A percentile compares a stretch with the other conserved stretches of the same genome.
phyloP scores from a whole-genome alignment of 805 yeast species.

The Lipomyces chichibuensis region DNA sequence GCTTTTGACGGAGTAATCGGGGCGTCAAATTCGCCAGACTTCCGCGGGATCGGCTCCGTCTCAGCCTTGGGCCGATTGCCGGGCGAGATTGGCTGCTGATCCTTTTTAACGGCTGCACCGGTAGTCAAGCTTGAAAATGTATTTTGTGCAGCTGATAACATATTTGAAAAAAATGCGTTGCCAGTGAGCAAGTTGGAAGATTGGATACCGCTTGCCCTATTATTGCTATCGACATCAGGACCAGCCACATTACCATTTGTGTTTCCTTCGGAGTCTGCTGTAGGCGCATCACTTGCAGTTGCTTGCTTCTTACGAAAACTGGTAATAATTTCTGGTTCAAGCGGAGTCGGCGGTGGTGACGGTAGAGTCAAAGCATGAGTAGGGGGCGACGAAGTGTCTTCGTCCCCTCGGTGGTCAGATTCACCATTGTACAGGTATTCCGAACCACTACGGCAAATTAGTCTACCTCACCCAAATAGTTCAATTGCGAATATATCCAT shows the following conservation, averaged over 20 bases:
- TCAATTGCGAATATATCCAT: not conserved
- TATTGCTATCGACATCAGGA: not conserved
- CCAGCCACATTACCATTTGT: not conserved
- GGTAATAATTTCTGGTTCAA: not conserved
- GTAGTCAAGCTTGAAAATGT: slow-evolving; percentile 38
- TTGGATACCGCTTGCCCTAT: not conserved
- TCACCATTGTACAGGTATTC: not conserved
- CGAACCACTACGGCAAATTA: not conserved
- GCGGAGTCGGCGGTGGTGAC: not conserved
- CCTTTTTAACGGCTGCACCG: slow-evolving; percentile 7
- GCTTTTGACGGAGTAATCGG: slow-evolving; percentile 33
- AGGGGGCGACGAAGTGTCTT: not conserved
- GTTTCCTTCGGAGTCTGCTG: not conserved
- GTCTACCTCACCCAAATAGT: not conserved
- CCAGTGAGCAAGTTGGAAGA: slow-evolving; percentile 8
- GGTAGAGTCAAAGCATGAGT: not conserved
- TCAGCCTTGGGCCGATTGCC: slow-evolving; percentile 21
- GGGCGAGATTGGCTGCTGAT: slow-evolving; percentile 4
- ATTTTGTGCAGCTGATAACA: slow-evolving; percentile 41
- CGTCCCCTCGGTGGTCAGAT: not conserved
- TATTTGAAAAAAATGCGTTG: slow-evolving; percentile 24
- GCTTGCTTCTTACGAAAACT: not conserved
- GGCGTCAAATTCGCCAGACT: slow-evolving; percentile 23
- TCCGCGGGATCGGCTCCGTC: slow-evolving; percentile 28
- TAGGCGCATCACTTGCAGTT: not conserved